phyloP scores from a whole-genome alignment of 257 asterid genomes.

The Solanum tarapatanum region DNA sequence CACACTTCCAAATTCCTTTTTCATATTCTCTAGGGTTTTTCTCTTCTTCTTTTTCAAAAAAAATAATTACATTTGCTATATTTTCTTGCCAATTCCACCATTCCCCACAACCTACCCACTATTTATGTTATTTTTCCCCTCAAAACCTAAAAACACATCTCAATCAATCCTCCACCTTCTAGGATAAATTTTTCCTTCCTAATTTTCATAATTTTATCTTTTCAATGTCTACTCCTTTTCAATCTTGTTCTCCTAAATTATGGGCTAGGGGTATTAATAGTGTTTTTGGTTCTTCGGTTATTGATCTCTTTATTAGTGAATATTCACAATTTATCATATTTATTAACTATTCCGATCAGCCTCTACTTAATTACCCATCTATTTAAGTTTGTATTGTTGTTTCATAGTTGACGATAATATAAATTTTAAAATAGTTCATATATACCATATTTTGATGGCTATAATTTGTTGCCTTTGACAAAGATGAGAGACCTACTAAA shows the following conservation, averaged over 20 bases:
- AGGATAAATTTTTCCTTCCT: neutral
- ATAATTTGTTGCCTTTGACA: neutral
- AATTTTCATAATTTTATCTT: neutral
- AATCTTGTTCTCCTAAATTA: neutral
- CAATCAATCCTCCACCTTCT: neutral
- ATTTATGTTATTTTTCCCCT: neutral
- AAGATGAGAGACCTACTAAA: neutral
- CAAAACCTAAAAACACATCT: neutral
- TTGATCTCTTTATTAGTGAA: neutral
- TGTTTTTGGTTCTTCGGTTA: neutral
- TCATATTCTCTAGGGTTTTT: neutral
- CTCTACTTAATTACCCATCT: neutral
- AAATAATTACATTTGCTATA: neutral
- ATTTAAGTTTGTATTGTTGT: neutral
- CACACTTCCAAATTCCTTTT: neutral
- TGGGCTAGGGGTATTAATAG: too few species aligned
- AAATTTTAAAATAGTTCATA: neutral
- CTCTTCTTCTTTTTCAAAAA: neutral
- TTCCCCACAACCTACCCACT: neutral
- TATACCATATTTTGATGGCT: neutral
- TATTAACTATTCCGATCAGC: neutral
- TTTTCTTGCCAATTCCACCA: neutral
- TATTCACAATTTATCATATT: neutral
- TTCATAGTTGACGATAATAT: neutral
- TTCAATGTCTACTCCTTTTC: neutral